Percentiles rank a stretch among this genome's conserved stretches.
phyloP scores from a whole-genome alignment of 2,329 filamentous ascomycete genomes.

The Ophiocordyceps sinensis region DNA sequence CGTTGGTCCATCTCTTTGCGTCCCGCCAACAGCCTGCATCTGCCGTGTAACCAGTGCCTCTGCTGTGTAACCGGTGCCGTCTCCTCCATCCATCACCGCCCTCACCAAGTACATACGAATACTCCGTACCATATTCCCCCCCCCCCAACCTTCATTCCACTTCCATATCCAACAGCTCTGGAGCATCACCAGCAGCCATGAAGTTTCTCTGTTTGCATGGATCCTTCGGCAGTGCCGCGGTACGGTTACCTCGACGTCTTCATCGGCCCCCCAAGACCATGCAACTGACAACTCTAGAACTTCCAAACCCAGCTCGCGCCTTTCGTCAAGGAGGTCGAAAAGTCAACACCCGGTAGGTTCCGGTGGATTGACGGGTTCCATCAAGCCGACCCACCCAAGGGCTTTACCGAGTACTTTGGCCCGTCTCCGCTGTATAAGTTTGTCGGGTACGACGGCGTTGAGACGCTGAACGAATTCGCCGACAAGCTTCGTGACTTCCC shows the following conservation, averaged over 20 bases:
- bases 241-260: conserved; percentile 15
- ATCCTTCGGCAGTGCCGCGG: conserved; percentile 40
- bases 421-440: conserved; percentile 40
- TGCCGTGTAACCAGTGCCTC: too few relatives aligned
- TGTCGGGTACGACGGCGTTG: conserved; percentile 30
- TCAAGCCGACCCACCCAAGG: conserved; percentile 32
- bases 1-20: too few relatives aligned
- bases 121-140: too few relatives aligned
- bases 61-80: too few relatives aligned
- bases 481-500: conserved; percentile 40
- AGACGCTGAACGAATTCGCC: conserved; percentile 29
- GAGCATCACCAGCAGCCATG: conserved; percentile 19
- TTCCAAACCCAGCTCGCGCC: conserved; percentile 37
- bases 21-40: too few relatives aligned
- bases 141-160: too few relatives aligned
- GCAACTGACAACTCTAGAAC: conserved; percentile 23
- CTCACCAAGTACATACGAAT: too few relatives aligned
- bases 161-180: too few relatives aligned
- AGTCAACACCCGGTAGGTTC: conserved; percentile 16
- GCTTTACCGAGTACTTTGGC: conserved; percentile 44
- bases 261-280: background rate
- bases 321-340: conserved; percentile 10
- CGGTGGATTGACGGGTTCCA: conserved; percentile 37
- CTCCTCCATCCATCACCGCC: too few relatives aligned
- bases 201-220: conserved; percentile 43